Percentiles rank a stretch among this genome's conserved stretches.
Conservation (phyloP, 495 filamentous ascomycete genomes). For the Lindgomyces ingoldianus region DNA sequence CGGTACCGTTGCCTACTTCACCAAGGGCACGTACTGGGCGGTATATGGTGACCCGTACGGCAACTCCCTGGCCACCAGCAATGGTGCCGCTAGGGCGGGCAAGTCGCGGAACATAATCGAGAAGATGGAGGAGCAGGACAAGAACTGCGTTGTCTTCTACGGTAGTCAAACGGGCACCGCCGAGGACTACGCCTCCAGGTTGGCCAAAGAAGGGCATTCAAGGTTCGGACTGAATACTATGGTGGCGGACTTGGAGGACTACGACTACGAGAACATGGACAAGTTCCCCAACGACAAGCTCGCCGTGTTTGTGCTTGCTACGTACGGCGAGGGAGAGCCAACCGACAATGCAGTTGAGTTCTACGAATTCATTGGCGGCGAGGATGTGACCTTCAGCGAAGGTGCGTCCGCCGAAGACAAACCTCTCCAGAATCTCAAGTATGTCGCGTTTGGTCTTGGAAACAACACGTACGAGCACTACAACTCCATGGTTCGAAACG, state of each 20-base stretch:
- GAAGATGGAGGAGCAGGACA: conserved; percentile 92
- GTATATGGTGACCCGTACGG: conserved; percentile 86
- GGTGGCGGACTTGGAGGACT: conserved; percentile 97
- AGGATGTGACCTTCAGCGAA: conserved; percentile 79
- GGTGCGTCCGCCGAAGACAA: conserved; percentile 63
- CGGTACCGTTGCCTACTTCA: conserved; percentile 92
- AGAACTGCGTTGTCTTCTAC: conserved; percentile 98
- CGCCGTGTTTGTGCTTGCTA: conserved; percentile 92
- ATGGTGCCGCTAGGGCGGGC: conserved; percentile 64
- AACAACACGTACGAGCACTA: conserved; percentile 99
- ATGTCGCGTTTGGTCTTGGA: conserved; percentile 91
- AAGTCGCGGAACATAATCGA: conserved; percentile 90
- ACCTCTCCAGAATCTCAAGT: conserved; percentile 82
- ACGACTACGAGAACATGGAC: conserved; percentile 95
- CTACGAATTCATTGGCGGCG: conserved; percentile 89
- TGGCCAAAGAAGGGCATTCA: conserved; percentile 96
- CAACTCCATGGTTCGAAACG: conserved; percentile 94
- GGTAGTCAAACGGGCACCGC: conserved; percentile 98
- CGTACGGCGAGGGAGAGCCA: conserved; percentile 97
- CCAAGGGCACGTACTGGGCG: conserved; percentile 92
- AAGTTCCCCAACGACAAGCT: conserved; percentile 85
- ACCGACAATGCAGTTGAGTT: conserved; percentile 99
- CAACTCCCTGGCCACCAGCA: conserved; percentile 67
- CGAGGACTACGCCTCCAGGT: conserved; percentile 95
- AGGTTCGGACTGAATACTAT: conserved; percentile 97